phyloP scores from a whole-genome alignment of 2,329 filamentous ascomycete genomes.

The Hypoxylon sp. region DNA sequence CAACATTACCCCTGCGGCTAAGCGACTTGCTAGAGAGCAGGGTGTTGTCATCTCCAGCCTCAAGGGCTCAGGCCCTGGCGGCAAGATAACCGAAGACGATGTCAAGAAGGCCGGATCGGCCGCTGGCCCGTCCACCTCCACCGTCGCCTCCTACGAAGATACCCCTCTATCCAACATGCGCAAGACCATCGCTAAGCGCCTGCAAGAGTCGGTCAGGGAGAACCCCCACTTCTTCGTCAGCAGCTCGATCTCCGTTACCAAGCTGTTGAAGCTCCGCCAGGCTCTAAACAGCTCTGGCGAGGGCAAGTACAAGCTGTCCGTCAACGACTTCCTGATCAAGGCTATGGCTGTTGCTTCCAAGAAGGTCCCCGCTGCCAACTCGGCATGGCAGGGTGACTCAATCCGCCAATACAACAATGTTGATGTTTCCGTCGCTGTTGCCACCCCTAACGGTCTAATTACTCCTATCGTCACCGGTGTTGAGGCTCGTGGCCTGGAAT shows the following conservation, averaged over 20 bases:
- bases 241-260: conserved; percentile 88
- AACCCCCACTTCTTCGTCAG: conserved; percentile 99
- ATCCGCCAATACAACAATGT: conserved; percentile 95
- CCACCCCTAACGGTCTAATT: conserved; percentile 93
- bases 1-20: conserved; percentile 76
- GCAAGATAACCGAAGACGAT: conserved; percentile 91
- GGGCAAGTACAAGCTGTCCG: conserved; percentile 98
- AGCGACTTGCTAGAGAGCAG: conserved; percentile 86
- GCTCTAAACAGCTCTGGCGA: conserved; percentile 90
- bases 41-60: conserved; percentile 80
- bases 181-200: conserved; percentile 94
- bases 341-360: conserved; percentile 87
- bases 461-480: conserved; percentile 96
- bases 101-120: conserved; percentile 85
- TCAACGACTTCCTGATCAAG: conserved; percentile 99
- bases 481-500: conserved; percentile 85
- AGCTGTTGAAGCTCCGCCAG: conserved; percentile 95
- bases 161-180: conserved; percentile 90
- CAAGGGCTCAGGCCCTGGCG: conserved; percentile 88
- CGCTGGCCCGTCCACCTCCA: conserved; percentile 66
- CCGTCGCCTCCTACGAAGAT: conserved; percentile 81
- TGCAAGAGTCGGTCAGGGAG: conserved; percentile 87
- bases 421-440: conserved; percentile 95
- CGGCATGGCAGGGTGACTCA: conserved; percentile 88
- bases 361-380: conserved; percentile 97